phyloP scores from a whole-genome alignment of 805 yeast species.

The Teunomyces tritomae region DNA sequence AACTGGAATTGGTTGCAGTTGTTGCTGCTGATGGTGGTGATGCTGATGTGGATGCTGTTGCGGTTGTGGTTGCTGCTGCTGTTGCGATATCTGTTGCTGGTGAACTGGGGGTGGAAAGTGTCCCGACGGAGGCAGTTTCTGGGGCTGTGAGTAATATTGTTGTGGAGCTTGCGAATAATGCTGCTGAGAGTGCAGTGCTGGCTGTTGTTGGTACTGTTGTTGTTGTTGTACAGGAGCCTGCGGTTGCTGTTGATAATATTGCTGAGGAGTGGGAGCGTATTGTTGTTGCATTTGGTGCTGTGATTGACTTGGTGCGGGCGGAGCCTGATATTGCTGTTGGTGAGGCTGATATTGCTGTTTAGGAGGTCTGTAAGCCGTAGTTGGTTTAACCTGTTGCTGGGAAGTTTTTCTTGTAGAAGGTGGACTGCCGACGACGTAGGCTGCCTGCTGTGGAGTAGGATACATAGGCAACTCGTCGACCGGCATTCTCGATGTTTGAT shows the following conservation, averaged over 20 bases:
- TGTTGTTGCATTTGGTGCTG: constrained; percentile 6
- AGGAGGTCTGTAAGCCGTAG: constrained; percentile 8
- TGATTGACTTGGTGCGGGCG: constrained; percentile 12
- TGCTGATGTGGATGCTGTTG: constrained; percentile 16
- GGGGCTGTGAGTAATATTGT: constrained; percentile 10
- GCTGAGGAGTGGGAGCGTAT: constrained; percentile 7
- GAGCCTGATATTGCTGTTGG: constrained; percentile 9
- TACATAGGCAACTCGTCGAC: constrained; percentile 42
- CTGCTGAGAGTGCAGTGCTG: constrained; percentile 17
- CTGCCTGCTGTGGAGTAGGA: constrained; percentile 47
- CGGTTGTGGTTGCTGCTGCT: constrained; percentile 16
- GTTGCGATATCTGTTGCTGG: constrained; percentile 3
- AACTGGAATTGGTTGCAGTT: constrained; percentile 9
- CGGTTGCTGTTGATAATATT: constrained; percentile 8
- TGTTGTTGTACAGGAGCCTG: constrained; percentile 8
- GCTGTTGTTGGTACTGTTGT: constrained; percentile 9
- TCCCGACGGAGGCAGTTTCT: constrained; percentile 10
- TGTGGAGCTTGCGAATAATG: constrained; percentile 11
- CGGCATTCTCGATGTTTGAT: constrained; percentile 14
- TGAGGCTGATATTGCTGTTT: constrained; percentile 9
- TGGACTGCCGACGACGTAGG: constrained; percentile 24
- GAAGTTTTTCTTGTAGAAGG: constrained; percentile 5
- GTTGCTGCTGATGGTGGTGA: constrained; percentile 11
- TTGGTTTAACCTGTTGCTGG: constrained; percentile 4
- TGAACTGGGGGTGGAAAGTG: constrained; percentile 7